Evolutionary conservation across 768 basidiomycete species (phyloP).

Genomic region (Termitomyces sp.): DNA sequence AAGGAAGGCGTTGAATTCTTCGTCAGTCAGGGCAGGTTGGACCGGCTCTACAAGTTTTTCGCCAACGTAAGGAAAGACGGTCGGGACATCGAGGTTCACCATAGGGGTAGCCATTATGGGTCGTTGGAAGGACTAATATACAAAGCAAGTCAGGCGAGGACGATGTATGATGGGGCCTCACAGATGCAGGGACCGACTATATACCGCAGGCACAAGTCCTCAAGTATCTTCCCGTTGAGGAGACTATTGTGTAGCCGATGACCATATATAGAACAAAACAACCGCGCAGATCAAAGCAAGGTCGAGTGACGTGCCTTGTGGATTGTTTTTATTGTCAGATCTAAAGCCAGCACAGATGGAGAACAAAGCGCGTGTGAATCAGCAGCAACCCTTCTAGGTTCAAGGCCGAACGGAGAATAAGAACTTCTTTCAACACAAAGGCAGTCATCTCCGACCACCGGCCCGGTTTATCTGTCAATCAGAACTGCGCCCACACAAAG

Average conservation of each 20-base stretch:
- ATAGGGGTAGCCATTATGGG: background rate
- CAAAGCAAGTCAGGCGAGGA: background rate
- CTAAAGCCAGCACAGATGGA: background rate
- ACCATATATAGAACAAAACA: conserved; percentile 1
- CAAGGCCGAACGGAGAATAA: background rate
- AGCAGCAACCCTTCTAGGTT: background rate
- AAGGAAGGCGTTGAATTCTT: conserved; percentile 1
- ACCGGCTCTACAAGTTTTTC: background rate
- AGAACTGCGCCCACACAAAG: background rate
- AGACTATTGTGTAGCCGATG: background rate
- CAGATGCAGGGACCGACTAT: background rate
- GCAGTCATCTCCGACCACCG: background rate
- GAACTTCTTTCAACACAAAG: background rate
- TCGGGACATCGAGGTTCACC: background rate
- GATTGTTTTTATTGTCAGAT: background rate
- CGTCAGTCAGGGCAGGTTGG: background rate
- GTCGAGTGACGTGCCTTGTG: background rate
- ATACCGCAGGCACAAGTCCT: background rate
- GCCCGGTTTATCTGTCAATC: background rate
- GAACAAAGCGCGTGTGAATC: background rate
- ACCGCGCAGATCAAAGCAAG: background rate
- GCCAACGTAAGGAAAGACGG: background rate
- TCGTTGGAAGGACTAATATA: background rate
- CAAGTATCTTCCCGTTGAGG: background rate
- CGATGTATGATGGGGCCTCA: background rate